Base-by-base conservation (phyloP, 1,284 basidiomycete species). In the Ganoderma lucidum region DNA sequence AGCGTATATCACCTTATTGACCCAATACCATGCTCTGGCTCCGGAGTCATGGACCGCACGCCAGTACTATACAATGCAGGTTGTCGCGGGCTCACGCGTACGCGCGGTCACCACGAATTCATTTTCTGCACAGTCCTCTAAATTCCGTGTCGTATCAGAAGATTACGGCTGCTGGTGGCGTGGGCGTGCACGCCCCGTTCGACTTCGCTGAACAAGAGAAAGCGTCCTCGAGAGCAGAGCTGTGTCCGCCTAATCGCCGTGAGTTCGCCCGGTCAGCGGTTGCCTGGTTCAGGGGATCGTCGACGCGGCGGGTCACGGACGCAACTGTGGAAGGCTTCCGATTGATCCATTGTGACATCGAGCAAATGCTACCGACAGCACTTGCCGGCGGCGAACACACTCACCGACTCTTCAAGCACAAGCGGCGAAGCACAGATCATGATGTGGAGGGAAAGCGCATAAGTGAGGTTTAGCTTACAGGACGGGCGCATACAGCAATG, bases 1-100 rank as follows among this genome's bases (percentile, higher is more conserved):
- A 69, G 67, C 72, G 70, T 70, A 71, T 71, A 30, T 67, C 66
- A 37, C 66, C 68, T 67, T 71, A 73, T 67, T 71, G 35, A 39
- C 63, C 59, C 53, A 56, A 56, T 56, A 56, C 15, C 53, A 56
- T 56, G 53, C 53, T 56, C 30, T 30, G 53, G 12, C 35, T 35
- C 35, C 35, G 35, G 35, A 35, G 23, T 23, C 23, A 23, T 23
- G 23, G 23, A 23, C 23, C 35, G 35, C 35, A 35, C 35, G 35
- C 35, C 35, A 35, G 35, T 35, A 35, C 35, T 35, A 35, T 35
- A 35, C 23, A 23, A 23, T 51, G 23, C n/a, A 51, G 48, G 48
- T n/a, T 10, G 48, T 41, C 5, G 19, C 53, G 53, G 53, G 28
- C 48, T 51, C 48, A 6, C 30, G 51, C 28, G 51, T 14, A 6